A percentile compares a stretch with the other conserved stretches of the same genome.
Evolutionary conservation across 202 grass and related monocot species (phyloP).

Genomic region (Setaria viridis): DNA sequence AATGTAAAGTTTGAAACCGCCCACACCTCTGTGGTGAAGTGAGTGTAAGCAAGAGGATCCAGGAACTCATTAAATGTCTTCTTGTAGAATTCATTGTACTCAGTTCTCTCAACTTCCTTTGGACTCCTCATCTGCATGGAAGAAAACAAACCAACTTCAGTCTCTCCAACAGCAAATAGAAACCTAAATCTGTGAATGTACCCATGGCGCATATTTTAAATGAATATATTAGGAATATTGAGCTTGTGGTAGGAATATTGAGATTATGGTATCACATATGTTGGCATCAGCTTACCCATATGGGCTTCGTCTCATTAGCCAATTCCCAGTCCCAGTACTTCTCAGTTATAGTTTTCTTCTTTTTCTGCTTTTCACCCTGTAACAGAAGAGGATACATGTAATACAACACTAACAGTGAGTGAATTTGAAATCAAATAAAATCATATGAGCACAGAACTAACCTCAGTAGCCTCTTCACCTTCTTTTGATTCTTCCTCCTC

Average conservation of each 20-base stretch:
- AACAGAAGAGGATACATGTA: conserved; percentile 25
- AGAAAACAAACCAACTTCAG: conserved; percentile 27
- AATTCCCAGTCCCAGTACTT: conserved; percentile 97
- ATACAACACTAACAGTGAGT: neutral
- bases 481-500: conserved; percentile 81
- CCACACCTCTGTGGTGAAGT: conserved; percentile 85
- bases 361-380: conserved; percentile 76
- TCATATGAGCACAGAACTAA: conserved; percentile 38
- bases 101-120: conserved; percentile 71
- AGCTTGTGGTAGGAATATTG: neutral
- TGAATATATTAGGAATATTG: neutral
- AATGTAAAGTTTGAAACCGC: neutral
- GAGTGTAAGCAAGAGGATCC: conserved; percentile 73
- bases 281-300: conserved; percentile 64
- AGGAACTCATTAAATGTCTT: conserved; percentile 89
- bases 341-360: conserved; percentile 86
- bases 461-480: conserved; percentile 68
- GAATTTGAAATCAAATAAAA: conserved; percentile 11
- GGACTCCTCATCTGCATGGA: conserved; percentile 72
- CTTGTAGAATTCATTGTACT: conserved; percentile 95
- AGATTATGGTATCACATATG: neutral
- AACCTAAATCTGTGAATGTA: neutral
- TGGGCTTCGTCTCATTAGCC: conserved; percentile 88
- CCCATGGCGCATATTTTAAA: neutral
- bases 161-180: conserved; percentile 3